A percentile compares a stretch with the other conserved stretches of the same genome.
phyloP scores from a whole-genome alignment of 2,329 filamentous ascomycete genomes.

The Verticillium albo-atrum region DNA sequence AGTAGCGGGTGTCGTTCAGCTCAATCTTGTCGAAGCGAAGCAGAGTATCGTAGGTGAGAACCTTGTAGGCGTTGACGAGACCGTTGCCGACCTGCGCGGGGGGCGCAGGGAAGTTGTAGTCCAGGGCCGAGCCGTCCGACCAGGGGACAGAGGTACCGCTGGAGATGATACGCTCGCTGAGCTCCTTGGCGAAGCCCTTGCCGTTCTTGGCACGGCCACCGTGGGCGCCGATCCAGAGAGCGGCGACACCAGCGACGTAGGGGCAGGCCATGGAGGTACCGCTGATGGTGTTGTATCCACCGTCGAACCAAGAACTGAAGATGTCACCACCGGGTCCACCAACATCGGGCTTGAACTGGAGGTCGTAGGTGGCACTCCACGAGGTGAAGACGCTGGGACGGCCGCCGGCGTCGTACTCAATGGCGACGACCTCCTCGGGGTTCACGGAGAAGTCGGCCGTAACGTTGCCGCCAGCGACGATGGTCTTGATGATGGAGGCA shows the following conservation, averaged over 20 bases:
- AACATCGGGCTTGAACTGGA: conserved; percentile 38
- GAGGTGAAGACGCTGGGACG: conserved; percentile 31
- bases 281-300: conserved; percentile 30
- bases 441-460: conserved; percentile 23
- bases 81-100: conserved; percentile 36
- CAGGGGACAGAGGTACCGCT: conserved; percentile 21
- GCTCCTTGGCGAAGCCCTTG: conserved; percentile 19
- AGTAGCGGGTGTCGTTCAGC: conserved; percentile 40
- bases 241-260: conserved; percentile 37
- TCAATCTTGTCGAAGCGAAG: conserved; percentile 32
- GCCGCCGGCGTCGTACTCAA: conserved; percentile 22
- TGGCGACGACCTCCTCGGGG: conserved; percentile 15
- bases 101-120: conserved; percentile 19
- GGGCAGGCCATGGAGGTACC: conserved; percentile 47
- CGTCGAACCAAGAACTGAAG: conserved; percentile 36
- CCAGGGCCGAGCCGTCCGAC: conserved; percentile 14
- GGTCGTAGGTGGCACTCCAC: conserved; percentile 39
- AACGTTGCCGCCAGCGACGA: conserved; percentile 19
- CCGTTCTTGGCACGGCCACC: conserved; percentile 26
- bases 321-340: conserved; percentile 35
- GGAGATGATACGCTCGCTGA: conserved; percentile 26
- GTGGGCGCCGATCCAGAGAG: conserved; percentile 26
- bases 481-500: conserved; percentile 17
- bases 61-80: conserved; percentile 34
- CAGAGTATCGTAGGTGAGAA: conserved; percentile 30